These are phyloP conservation scores for Penicillium nordicum DNA, from an alignment of 2,329 filamentous ascomycete genomes.

Conservation along the genomic window DNA sequence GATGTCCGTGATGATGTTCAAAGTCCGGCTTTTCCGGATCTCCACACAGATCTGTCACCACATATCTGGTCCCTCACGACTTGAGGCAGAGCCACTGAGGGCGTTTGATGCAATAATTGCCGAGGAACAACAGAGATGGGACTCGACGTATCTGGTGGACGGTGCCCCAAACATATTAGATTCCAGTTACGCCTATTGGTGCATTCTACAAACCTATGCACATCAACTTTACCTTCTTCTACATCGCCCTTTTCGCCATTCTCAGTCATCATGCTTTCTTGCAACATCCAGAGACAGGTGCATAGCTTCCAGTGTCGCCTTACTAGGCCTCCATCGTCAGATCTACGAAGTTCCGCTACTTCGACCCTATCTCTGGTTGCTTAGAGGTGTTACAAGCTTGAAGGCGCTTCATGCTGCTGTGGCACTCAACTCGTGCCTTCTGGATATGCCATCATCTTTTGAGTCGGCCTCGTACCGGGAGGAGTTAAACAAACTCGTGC, in stretches of 20 bases:
- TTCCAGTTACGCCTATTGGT: constrained; percentile 26
- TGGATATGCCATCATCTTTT: constrained; percentile 1
- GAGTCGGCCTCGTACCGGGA: background rate
- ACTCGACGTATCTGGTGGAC: constrained; percentile 13
- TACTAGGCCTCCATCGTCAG: constrained; percentile 24
- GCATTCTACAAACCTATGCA: constrained; percentile 31
- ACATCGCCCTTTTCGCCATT: constrained; percentile 24
- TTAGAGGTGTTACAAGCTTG: constrained; percentile 26
- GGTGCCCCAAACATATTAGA: constrained; percentile 19
- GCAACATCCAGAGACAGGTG: constrained; percentile 18
- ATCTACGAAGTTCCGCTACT: constrained; percentile 21
- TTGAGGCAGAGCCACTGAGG: constrained; percentile 7
- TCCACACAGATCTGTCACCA: constrained; percentile 26
- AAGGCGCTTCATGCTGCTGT: constrained; percentile 29
- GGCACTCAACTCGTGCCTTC: constrained; percentile 19
- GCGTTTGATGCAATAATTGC: constrained; percentile 15
- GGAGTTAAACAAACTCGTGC: background rate
- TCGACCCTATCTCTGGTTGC: constrained; percentile 25
- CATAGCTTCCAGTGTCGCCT: constrained; percentile 16
- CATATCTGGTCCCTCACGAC: constrained; percentile 7
- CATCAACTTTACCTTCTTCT: constrained; percentile 31
- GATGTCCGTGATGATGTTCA: constrained; percentile 33
- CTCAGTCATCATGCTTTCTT: background rate
- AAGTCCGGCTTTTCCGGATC: constrained; percentile 29
- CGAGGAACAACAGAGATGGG: constrained; percentile 20